These are phyloP conservation scores for Tetradesmus obliquus DNA, from an alignment of 139 green algal species.

Conservation along the genomic window DNA sequence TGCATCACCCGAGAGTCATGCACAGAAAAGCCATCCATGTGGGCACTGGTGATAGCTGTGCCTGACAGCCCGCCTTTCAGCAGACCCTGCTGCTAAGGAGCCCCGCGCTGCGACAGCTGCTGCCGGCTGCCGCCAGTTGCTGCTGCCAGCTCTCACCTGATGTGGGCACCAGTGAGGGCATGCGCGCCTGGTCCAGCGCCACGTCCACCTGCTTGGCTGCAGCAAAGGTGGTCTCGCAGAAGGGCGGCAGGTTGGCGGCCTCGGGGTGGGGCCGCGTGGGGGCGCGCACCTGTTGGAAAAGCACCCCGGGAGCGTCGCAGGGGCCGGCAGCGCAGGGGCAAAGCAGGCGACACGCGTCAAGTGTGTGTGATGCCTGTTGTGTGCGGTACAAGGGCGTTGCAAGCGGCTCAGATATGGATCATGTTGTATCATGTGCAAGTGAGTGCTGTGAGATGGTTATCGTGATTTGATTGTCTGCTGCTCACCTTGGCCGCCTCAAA, in stretches of 20 bases:
- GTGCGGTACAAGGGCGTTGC: background rate
- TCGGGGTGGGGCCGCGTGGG: constrained; percentile 45
- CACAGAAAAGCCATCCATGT: too few relatives aligned
- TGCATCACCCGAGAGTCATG: too few relatives aligned
- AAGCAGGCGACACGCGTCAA: background rate
- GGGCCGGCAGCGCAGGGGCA: background rate
- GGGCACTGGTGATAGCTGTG: too few relatives aligned
- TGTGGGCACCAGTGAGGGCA: constrained; percentile 36
- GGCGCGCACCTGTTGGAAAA: background rate
- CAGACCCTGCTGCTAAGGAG: too few relatives aligned
- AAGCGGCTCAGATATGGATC: background rate
- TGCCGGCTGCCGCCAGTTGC: too few relatives aligned
- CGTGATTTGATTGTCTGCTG: background rate
- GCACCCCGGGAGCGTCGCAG: background rate
- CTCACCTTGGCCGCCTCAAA: constrained; percentile 50
- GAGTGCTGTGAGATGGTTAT: background rate
- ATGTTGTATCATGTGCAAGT: background rate
- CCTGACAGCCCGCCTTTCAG: too few relatives aligned
- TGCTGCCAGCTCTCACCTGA: background rate
- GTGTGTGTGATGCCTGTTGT: background rate
- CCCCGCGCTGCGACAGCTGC: too few relatives aligned
- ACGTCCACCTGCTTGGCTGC: constrained; percentile 48
- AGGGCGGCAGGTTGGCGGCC: constrained; percentile 22
- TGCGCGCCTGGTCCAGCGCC: constrained; percentile 41
- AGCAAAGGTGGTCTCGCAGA: constrained; percentile 38